These are phyloP conservation scores for Chlorella sp. DNA, from an alignment of 139 green algal genomes.

Conservation along the genomic window DNA sequence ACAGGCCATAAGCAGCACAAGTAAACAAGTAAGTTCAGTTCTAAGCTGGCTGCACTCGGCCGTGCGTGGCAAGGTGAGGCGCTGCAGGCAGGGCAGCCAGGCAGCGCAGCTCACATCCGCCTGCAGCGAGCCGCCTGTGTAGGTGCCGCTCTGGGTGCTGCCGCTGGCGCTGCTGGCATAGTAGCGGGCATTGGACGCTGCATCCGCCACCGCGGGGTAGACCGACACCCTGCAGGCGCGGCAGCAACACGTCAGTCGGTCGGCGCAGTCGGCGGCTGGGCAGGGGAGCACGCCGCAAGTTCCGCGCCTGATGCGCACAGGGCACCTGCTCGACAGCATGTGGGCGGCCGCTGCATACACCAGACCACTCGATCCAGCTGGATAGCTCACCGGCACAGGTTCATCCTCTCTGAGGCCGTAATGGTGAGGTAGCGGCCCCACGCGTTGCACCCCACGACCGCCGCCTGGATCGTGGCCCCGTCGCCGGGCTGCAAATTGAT, in stretches of 20 bases:
- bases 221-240: conserved; percentile 23
- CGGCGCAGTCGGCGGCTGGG: not conserved
- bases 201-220: conserved; percentile 1
- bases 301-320: too few relatives aligned
- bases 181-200: not conserved
- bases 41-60: too few relatives aligned
- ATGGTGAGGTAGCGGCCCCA: conserved; percentile 24
- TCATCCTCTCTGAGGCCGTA: not conserved
- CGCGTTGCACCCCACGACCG: not conserved
- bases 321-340: not conserved
- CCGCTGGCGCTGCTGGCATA: not conserved
- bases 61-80: too few relatives aligned
- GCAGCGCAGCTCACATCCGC: too few relatives aligned
- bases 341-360: not conserved
- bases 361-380: too few relatives aligned
- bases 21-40: too few relatives aligned
- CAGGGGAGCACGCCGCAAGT: not conserved
- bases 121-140: not conserved
- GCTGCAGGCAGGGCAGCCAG: too few relatives aligned
- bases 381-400: conserved; percentile 5
- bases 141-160: not conserved
- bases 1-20: not conserved
- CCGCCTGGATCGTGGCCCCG: not conserved
- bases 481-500: not conserved
- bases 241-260: too few relatives aligned